A percentile compares a stretch with the other conserved stretches of the same genome.
These are phyloP conservation scores for Glycine latifolia DNA, from an alignment of 306 rosid species.

Conservation along the genomic window DNA sequence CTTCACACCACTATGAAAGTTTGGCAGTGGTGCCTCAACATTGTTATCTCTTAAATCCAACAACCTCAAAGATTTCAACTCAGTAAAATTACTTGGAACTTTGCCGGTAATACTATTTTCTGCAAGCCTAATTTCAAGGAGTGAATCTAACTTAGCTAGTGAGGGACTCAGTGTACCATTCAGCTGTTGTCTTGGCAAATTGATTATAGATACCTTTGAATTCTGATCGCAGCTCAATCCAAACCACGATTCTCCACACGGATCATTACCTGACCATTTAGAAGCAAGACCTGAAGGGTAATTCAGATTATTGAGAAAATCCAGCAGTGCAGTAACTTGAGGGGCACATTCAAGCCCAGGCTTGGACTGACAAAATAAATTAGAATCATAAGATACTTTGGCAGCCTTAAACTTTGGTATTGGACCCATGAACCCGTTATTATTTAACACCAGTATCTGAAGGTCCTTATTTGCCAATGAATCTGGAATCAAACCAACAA, in stretches of 20 bases:
- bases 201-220: constrained; percentile 58
- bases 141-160: constrained; percentile 64
- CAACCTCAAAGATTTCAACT: constrained; percentile 58
- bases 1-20: constrained; percentile 56
- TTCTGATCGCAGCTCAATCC: constrained; percentile 67
- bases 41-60: constrained; percentile 75
- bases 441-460: constrained; percentile 58
- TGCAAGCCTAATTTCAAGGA: constrained; percentile 57
- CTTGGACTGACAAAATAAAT: constrained; percentile 68
- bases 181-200: constrained; percentile 61
- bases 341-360: constrained; percentile 71
- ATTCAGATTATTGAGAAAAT: constrained; percentile 62
- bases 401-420: constrained; percentile 70
- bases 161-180: constrained; percentile 78
- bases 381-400: constrained; percentile 57
- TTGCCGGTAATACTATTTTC: constrained; percentile 61
- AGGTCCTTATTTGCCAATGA: constrained; percentile 69
- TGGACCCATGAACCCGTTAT: constrained; percentile 76
- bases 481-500: constrained; percentile 73
- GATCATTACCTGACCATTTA: constrained; percentile 78
- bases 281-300: constrained; percentile 66
- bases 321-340: constrained; percentile 62
- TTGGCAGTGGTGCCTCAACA: constrained; percentile 73
- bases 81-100: constrained; percentile 62
- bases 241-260: constrained; percentile 69